phyloP scores from a whole-genome alignment of 2,329 filamentous ascomycete species.

The Neurospora sp. region DNA sequence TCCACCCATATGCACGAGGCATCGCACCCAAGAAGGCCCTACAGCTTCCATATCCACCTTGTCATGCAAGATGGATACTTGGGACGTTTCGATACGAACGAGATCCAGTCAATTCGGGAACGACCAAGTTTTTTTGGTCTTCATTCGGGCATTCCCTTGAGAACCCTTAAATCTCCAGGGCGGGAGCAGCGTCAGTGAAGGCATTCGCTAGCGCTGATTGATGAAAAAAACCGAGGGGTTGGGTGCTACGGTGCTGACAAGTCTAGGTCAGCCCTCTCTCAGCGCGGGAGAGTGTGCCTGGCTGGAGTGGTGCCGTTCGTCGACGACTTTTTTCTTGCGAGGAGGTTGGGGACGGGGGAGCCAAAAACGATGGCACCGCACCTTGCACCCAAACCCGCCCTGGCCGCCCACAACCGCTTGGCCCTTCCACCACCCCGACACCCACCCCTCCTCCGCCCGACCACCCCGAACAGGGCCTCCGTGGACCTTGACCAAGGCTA shows the following conservation, averaged over 20 bases:
- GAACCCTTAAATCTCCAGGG: background rate
- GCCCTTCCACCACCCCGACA: conserved; percentile 4
- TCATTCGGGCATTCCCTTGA: background rate
- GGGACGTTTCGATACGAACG: background rate
- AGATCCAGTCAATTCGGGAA: background rate
- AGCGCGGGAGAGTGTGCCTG: background rate
- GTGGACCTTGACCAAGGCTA: background rate
- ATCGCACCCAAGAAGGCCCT: too few relatives aligned
- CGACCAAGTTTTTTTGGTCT: background rate
- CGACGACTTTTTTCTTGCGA: conserved; percentile 6
- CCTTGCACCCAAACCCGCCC: background rate
- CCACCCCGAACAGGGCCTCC: conserved; percentile 12
- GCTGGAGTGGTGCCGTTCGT: background rate
- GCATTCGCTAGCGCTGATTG: background rate
- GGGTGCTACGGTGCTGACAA: conserved; percentile 8
- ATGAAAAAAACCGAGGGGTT: conserved; percentile 14
- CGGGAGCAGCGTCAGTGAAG: background rate
- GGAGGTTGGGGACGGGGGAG: conserved; percentile 15
- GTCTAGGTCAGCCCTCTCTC: background rate
- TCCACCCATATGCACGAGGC: background rate
- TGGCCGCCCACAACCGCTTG: background rate
- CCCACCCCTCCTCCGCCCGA: conserved; percentile 15
- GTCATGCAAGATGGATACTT: background rate
- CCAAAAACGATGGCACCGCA: background rate
- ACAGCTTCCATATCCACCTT: background rate